Conservation (phyloP, 116 monocot genomes). For the Dioscorea cayenensis region DNA sequence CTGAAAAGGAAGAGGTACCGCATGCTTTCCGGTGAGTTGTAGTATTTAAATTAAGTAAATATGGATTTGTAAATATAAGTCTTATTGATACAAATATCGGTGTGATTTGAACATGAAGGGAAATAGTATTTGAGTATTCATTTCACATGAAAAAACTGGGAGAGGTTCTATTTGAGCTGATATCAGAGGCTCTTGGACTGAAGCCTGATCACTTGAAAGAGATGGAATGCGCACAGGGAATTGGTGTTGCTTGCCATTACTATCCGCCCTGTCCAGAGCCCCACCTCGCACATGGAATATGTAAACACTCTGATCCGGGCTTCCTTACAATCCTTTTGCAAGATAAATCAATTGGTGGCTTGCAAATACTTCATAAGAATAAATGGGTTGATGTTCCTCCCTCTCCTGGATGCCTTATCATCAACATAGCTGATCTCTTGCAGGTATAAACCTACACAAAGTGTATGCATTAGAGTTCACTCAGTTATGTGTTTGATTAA, state of each 20-base stretch:
- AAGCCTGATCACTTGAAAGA: conserved; percentile 6
- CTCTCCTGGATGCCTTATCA: neutral
- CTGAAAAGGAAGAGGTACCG: conserved; percentile 6
- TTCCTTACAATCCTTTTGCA: conserved; percentile 32
- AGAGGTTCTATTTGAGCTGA: conserved; percentile 7
- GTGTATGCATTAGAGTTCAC: too few relatives aligned
- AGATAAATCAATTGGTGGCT: conserved; percentile 30
- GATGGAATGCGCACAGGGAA: conserved; percentile 10
- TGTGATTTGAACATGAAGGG: neutral
- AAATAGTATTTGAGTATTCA: conserved; percentile 6
- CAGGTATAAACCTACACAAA: neutral
- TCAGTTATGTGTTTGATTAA: too few relatives aligned
- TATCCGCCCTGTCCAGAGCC: conserved; percentile 31
- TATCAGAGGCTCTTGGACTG: conserved; percentile 21
- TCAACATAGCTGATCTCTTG: conserved; percentile 1
- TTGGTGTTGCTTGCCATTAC: neutral
- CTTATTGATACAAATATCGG: too few relatives aligned
- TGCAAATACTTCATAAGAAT: conserved; percentile 20
- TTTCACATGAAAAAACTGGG: conserved; percentile 3
- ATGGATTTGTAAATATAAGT: too few relatives aligned
- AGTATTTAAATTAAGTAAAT: too few relatives aligned
- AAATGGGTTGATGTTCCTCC: conserved; percentile 25
- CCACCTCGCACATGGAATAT: conserved; percentile 18
- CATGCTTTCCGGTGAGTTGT: neutral
- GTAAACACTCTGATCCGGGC: conserved; percentile 20